Evolutionary conservation across 257 asterid genomes (phyloP).

Genomic region (Schizonepeta tenuifolia): DNA sequence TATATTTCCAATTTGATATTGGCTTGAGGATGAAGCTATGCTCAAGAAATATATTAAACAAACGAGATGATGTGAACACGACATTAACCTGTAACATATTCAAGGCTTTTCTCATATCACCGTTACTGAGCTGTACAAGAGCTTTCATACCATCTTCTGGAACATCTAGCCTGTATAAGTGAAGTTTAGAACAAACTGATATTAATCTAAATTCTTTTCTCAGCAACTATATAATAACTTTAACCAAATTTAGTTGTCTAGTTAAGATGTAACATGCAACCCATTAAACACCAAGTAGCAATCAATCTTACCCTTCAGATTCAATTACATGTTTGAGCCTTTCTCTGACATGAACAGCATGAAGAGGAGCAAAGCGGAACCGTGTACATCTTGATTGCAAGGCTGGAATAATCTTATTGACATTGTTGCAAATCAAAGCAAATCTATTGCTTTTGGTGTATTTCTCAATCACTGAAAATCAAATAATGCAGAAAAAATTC

Average conservation of each 20-base stretch:
- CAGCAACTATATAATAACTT: conserved; percentile 11
- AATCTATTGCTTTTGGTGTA: conserved; percentile 91
- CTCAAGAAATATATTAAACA: conserved; percentile 24
- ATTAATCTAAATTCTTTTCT: not conserved
- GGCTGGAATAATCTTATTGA: conserved; percentile 94
- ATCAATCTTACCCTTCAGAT: conserved; percentile 71
- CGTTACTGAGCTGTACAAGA: conserved; percentile 86
- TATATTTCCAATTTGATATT: conserved; percentile 6
- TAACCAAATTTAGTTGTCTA: not conserved
- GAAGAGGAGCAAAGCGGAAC: conserved; percentile 98
- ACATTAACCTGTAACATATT: conserved; percentile 86
- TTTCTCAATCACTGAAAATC: conserved; percentile 87
- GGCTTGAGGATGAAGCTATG: conserved; percentile 14
- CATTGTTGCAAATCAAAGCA: conserved; percentile 94
- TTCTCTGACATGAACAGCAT: conserved; percentile 73
- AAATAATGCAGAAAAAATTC: conserved; percentile 18
- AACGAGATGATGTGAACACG: conserved; percentile 28
- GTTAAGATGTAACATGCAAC: conserved; percentile 12
- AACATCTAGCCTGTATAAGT: conserved; percentile 76
- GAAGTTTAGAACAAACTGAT: conserved; percentile 30
- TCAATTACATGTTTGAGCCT: conserved; percentile 83
- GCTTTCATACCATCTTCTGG: conserved; percentile 88
- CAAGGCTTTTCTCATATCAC: conserved; percentile 98
- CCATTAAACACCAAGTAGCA: conserved; percentile 9
- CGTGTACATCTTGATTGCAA: conserved; percentile 97